Evolutionary conservation across 495 filamentous ascomycete genomes (phyloP).

Genomic region (Neurospora terricola): DNA sequence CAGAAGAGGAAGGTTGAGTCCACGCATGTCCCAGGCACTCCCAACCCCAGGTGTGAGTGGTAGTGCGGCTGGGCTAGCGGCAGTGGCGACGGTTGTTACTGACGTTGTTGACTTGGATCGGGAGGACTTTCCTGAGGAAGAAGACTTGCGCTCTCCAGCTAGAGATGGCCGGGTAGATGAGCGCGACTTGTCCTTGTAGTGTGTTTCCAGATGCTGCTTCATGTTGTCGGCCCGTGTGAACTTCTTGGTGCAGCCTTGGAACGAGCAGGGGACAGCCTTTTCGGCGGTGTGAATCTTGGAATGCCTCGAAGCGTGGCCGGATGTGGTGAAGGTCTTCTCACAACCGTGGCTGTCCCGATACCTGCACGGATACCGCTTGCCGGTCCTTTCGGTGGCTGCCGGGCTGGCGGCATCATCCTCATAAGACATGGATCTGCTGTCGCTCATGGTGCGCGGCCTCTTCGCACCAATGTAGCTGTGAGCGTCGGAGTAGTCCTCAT

Average conservation of each 20-base stretch:
- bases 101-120: constrained; percentile 9
- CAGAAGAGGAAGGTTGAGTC: constrained; percentile 29
- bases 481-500: constrained; percentile 28
- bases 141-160: constrained; percentile 21
- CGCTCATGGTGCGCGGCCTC: constrained; percentile 21
- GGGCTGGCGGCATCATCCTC: constrained; percentile 34
- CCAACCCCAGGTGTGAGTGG: constrained; percentile 9
- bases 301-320: constrained; percentile 90
- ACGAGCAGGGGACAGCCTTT: constrained; percentile 83
- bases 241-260: constrained; percentile 68
- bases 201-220: constrained; percentile 93
- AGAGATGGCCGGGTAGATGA: constrained; percentile 18
- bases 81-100: not conserved
- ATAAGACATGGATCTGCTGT: constrained; percentile 20
- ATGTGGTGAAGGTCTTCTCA: constrained; percentile 84
- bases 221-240: constrained; percentile 98
- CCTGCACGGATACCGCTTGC: constrained; percentile 58
- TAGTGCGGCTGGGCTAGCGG: not conserved
- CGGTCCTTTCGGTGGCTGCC: constrained; percentile 25
- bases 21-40: constrained; percentile 33
- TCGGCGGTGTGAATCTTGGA: constrained; percentile 95
- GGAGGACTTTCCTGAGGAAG: constrained; percentile 23
- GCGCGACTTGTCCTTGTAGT: constrained; percentile 49
- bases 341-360: constrained; percentile 57
- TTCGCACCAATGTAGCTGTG: constrained; percentile 22